Evolutionary conservation across 176 grass and related monocot genomes (phyloP).

Genomic region (Zizania latifolia): DNA sequence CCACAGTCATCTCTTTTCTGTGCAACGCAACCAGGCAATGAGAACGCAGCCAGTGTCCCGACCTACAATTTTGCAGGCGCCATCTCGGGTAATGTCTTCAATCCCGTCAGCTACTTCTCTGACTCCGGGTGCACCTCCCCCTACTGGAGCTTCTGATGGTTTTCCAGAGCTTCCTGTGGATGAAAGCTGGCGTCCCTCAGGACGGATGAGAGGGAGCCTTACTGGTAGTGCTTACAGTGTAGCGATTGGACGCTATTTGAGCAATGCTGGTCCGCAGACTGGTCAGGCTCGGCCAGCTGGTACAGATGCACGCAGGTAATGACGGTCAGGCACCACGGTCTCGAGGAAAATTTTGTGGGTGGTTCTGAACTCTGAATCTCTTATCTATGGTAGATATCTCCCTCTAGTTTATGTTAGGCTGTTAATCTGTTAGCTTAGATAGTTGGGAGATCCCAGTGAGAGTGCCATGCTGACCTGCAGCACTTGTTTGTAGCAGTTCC

Average conservation of each 20-base stretch:
- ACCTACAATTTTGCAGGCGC: conserved; percentile 1
- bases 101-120: neutral
- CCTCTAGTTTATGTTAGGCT: no score
- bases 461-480: no score
- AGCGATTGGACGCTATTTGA: conserved; percentile 52
- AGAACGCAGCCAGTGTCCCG: no score
- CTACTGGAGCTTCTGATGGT: conserved; percentile 1
- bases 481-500: no score
- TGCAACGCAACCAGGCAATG: conserved; percentile 12
- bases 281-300: conserved; percentile 1
- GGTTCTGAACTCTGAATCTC: no score
- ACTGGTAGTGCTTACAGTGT: conserved; percentile 59
- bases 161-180: conserved; percentile 41
- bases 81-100: neutral
- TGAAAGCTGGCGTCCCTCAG: conserved; percentile 62
- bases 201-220: conserved; percentile 88
- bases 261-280: conserved; percentile 16
- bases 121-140: neutral
- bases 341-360: neutral
- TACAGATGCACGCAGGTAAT: neutral
- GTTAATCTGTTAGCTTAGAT: no score
- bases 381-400: no score
- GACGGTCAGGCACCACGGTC: no score
- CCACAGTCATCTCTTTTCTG: neutral
- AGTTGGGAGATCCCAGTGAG: no score